Evolutionary conservation across 2,329 filamentous ascomycete genomes (phyloP).

Genomic region (Claviceps humidiphila): DNA sequence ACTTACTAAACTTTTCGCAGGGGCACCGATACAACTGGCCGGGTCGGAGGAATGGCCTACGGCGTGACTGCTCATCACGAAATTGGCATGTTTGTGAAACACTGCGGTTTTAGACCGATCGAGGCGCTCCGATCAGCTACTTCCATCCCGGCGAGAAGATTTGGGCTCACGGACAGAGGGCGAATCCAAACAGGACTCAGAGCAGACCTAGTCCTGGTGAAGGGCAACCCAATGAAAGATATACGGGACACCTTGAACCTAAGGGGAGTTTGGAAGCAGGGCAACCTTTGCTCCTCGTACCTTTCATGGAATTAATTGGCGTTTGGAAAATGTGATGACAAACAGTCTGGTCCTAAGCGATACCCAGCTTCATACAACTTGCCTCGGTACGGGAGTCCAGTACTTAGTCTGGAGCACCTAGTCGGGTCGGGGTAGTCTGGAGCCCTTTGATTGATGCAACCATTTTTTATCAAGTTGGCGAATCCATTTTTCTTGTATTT

Average conservation of each 20-base stretch:
- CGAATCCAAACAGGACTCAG: constrained; percentile 6
- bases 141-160: constrained; percentile 6
- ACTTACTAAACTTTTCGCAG: background rate
- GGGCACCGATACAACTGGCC: constrained; percentile 9
- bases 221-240: constrained; percentile 6
- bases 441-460: no score
- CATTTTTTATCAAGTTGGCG: no score
- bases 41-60: constrained; percentile 6
- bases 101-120: constrained; percentile 7
- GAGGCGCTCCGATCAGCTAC: constrained; percentile 9
- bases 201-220: constrained; percentile 8
- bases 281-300: constrained; percentile 5
- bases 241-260: constrained; percentile 4
- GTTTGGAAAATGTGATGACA: background rate
- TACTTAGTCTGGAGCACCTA: no score
- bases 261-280: constrained; percentile 9
- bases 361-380: no score
- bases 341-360: no score
- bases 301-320: background rate
- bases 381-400: no score
- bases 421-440: no score
- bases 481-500: no score
- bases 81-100: constrained; percentile 8
- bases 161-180: constrained; percentile 8
- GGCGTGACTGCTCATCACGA: constrained; percentile 8